phyloP scores from a whole-genome alignment of 805 yeast species.

The Priceomyces haplophilus region DNA sequence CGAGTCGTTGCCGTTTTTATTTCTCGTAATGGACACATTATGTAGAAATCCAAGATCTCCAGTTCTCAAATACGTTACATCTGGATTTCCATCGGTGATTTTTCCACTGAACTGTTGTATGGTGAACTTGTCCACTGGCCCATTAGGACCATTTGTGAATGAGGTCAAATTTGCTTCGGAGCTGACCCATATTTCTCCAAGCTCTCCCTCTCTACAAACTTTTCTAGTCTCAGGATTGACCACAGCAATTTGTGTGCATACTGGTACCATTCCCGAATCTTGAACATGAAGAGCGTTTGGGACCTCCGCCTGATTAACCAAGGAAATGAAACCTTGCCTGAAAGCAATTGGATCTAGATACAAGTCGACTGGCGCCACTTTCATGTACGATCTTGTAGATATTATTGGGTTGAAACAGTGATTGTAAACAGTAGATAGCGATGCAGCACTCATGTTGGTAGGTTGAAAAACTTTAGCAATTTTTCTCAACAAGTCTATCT shows the following conservation, averaged over 20 bases:
- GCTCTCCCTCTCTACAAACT: slow-evolving; percentile 83
- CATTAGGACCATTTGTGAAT: slow-evolving; percentile 53
- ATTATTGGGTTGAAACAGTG: slow-evolving; percentile 81
- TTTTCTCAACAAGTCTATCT: slow-evolving; percentile 52
- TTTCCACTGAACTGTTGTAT: slow-evolving; percentile 56
- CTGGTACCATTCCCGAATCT: slow-evolving; percentile 95
- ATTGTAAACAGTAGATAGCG: slow-evolving; percentile 74
- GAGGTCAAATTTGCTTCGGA: slow-evolving; percentile 77
- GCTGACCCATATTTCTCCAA: slow-evolving; percentile 96
- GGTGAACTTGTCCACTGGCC: slow-evolving; percentile 51
- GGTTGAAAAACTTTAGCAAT: slow-evolving; percentile 61
- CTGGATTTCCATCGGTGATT: slow-evolving; percentile 59
- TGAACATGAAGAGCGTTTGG: slow-evolving; percentile 74
- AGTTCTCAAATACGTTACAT: slow-evolving; percentile 69
- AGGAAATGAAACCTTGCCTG: slow-evolving; percentile 81
- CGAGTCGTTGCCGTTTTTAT: slow-evolving; percentile 29
- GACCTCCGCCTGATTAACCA: slow-evolving; percentile 69
- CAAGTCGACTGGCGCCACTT: slow-evolving; percentile 82
- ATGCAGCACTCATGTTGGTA: slow-evolving; percentile 61
- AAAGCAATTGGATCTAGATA: slow-evolving; percentile 85
- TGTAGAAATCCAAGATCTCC: slow-evolving; percentile 95
- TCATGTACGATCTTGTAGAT: slow-evolving; percentile 80
- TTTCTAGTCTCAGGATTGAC: slow-evolving; percentile 89
- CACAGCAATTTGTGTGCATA: slow-evolving; percentile 88
- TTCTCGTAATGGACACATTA: slow-evolving; percentile 51